Percentiles rank a stretch among this genome's conserved stretches.
Evolutionary conservation across 192 early-diverging fungal genomes (phyloP).

Genomic region (Neocallimastix lanati): DNA sequence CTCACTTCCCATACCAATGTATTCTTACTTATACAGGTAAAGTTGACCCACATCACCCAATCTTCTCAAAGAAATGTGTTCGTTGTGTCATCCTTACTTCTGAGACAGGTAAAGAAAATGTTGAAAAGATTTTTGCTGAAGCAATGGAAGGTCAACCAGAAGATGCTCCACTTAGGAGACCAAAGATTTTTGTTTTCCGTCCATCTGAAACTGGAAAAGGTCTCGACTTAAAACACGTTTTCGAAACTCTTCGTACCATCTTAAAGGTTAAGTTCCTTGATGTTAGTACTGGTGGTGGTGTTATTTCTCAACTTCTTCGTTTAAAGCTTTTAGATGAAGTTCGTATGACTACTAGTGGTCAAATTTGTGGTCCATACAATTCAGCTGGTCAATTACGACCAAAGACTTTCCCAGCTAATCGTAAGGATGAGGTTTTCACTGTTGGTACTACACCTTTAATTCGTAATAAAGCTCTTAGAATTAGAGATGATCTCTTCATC

Average conservation of each 20-base stretch:
- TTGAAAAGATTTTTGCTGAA: background rate
- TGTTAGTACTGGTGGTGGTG: constrained; percentile 10
- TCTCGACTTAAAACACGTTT: background rate
- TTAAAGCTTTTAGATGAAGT: constrained; percentile 11
- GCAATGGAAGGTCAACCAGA: background rate
- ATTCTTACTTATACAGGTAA: background rate
- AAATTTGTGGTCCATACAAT: constrained; percentile 1
- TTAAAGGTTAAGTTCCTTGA: constrained; percentile 9
- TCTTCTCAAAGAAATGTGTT: background rate
- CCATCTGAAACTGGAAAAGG: background rate
- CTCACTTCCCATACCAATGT: constrained; percentile 3
- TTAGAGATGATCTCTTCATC: background rate
- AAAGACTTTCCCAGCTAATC: background rate
- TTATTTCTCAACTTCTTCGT: constrained; percentile 8
- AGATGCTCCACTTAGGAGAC: background rate
- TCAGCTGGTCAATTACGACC: background rate
- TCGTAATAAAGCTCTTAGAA: background rate
- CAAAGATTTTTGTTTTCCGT: background rate
- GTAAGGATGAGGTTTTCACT: background rate
- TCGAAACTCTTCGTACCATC: background rate
- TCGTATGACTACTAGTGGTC: constrained; percentile 11
- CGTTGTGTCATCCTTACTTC: constrained; percentile 2
- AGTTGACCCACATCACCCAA: background rate
- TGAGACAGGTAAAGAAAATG: background rate
- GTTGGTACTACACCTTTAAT: background rate